A percentile compares a stretch with the other conserved stretches of the same genome.
These are phyloP conservation scores for Elsinoe batatas DNA, from an alignment of 2,329 filamentous ascomycete species.

Conservation along the genomic window DNA sequence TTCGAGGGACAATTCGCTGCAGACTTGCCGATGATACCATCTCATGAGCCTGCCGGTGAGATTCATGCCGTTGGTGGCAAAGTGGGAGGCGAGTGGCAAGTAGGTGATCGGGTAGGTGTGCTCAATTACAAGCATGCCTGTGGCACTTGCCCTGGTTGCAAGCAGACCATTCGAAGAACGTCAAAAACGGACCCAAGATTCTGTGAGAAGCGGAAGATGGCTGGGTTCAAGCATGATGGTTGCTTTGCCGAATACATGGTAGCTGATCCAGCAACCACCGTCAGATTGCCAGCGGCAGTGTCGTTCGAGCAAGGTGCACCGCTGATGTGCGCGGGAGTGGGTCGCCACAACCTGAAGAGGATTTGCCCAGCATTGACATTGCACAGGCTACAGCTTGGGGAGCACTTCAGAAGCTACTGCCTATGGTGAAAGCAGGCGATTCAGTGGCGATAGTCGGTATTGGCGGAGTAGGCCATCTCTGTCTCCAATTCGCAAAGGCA, in stretches of 20 bases:
- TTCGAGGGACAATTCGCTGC: constrained; percentile 1
- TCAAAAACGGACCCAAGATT: neutral
- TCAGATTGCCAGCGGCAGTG: neutral
- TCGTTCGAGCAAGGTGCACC: constrained; percentile 5
- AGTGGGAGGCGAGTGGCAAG: neutral
- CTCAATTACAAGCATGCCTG: constrained; percentile 1
- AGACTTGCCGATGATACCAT: constrained; percentile 1
- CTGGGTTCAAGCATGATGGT: constrained; percentile 1
- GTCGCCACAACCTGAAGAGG: neutral
- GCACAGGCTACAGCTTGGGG: neutral
- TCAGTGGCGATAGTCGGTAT: constrained; percentile 38
- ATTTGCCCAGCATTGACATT: neutral
- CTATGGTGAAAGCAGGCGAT: constrained; percentile 21
- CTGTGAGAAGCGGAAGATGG: neutral
- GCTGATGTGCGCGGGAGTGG: neutral
- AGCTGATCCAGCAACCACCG: neutral
- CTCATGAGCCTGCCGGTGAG: neutral
- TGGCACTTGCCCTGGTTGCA: neutral
- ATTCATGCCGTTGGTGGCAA: neutral
- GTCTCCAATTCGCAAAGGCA: constrained; percentile 39
- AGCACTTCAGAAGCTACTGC: neutral
- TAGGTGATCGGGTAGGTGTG: constrained; percentile 5
- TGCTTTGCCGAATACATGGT: constrained; percentile 3
- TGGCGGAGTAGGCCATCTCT: constrained; percentile 39
- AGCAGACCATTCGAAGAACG: neutral